Conservation (phyloP, 768 basidiomycete genomes). For the Sporobolomyces phaffii region DNA sequence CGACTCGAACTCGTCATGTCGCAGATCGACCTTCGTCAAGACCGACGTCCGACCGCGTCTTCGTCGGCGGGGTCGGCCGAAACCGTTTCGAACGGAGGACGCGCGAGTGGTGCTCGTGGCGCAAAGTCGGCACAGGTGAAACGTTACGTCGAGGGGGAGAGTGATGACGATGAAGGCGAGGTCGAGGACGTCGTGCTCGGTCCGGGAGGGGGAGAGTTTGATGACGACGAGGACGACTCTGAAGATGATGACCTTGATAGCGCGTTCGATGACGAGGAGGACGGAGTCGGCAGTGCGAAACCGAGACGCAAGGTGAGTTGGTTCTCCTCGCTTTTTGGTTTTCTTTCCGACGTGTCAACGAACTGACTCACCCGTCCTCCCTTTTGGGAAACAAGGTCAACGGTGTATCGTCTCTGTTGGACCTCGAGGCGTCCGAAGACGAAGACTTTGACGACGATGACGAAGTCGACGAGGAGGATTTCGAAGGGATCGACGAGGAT, state of each 20-base stretch:
- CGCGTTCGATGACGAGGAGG: slow-evolving; percentile 41
- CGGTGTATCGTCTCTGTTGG: slow-evolving; percentile 23
- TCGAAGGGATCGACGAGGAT: background rate
- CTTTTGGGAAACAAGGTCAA: slow-evolving; percentile 11
- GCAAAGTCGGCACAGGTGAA: slow-evolving; percentile 52
- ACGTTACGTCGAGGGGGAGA: slow-evolving; percentile 65
- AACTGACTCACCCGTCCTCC: background rate
- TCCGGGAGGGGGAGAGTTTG: slow-evolving; percentile 50
- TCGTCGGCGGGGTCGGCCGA: background rate
- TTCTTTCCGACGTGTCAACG: background rate
- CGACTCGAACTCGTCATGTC: slow-evolving; percentile 88
- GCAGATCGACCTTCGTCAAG: slow-evolving; percentile 79
- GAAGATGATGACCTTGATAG: slow-evolving; percentile 38
- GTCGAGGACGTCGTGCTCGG: slow-evolving; percentile 57
- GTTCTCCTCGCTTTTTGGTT: background rate
- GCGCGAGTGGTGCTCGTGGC: no score
- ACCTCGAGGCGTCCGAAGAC: slow-evolving; percentile 30
- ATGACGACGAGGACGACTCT: slow-evolving; percentile 36
- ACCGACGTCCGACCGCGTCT: slow-evolving; percentile 43
- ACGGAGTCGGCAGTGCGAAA: slow-evolving; percentile 9
- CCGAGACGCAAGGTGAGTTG: slow-evolving; percentile 38
- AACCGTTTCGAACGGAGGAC: background rate
- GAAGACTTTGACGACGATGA: slow-evolving; percentile 33
- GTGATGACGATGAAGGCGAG: slow-evolving; percentile 61
- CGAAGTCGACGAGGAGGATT: slow-evolving; percentile 26